These are phyloP conservation scores for Myxozyma geophila DNA, from an alignment of 805 yeast species.

Conservation along the genomic window DNA sequence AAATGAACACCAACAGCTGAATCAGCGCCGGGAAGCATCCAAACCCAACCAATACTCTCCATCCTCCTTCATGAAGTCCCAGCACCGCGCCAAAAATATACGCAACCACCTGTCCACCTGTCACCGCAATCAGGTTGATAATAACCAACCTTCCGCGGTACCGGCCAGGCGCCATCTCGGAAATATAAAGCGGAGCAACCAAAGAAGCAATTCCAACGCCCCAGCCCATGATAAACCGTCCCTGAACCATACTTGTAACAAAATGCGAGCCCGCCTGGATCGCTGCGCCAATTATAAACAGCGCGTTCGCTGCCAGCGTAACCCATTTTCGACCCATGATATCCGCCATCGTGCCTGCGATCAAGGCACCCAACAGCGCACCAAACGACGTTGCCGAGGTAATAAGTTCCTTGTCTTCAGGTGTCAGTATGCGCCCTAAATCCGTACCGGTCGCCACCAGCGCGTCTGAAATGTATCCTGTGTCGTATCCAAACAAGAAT, in stretches of 20 bases:
- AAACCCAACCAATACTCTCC: slow-evolving; percentile 91
- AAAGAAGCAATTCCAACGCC: slow-evolving; percentile 96
- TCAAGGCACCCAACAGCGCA: slow-evolving; percentile 76
- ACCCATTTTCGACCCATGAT: slow-evolving; percentile 82
- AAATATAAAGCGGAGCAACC: slow-evolving; percentile 89
- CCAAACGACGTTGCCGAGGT: slow-evolving; percentile 96
- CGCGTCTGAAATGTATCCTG: slow-evolving; percentile 95
- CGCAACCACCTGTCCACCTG: slow-evolving; percentile 94
- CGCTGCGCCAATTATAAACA: slow-evolving; percentile 83
- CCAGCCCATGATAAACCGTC: slow-evolving; percentile 93
- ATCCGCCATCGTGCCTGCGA: slow-evolving; percentile 85
- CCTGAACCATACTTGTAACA: slow-evolving; percentile 89
- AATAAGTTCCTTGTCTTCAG: slow-evolving; percentile 84
- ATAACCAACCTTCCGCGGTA: slow-evolving; percentile 91
- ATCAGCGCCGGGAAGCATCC: slow-evolving; percentile 86
- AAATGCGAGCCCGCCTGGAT: slow-evolving; percentile 79
- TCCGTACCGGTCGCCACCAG: slow-evolving; percentile 83
- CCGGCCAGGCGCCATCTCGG: slow-evolving; percentile 84
- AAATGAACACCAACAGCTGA: slow-evolving; percentile 76
- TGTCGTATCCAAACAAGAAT: slow-evolving; percentile 96
- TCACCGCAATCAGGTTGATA: slow-evolving; percentile 82
- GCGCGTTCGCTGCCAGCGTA: slow-evolving; percentile 75
- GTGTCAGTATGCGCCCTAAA: slow-evolving; percentile 61
- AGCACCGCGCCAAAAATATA: slow-evolving; percentile 92
- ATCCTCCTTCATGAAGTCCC: slow-evolving; percentile 72